Evolutionary conservation across 2,329 filamentous ascomycete genomes (phyloP), one percentile per base, ranked within the genome.

Genomic region (Monosporascus sp.): DNA sequence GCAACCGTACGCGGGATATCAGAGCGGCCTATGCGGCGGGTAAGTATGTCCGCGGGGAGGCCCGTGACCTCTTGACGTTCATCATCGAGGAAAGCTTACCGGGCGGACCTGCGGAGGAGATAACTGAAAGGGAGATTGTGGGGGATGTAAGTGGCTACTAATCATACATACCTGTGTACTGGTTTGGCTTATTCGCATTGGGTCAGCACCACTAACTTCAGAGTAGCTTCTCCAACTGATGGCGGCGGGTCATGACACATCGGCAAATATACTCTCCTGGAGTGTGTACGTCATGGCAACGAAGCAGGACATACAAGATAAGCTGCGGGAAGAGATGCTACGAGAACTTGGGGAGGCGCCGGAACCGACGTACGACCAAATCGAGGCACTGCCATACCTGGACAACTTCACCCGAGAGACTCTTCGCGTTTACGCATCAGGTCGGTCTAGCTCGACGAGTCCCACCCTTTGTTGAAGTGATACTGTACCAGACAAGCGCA

Each of bases 391-490:
- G 3, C 47, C 55, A 0, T 74, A 71, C 50, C 58, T 74, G 15
- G 61, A 72, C 43, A 70, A 69, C 56, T 68, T 76, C 54, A 63
- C 67, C 55, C 70, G 65, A 37, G 74, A 76, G 54, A 65, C 68
- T 0, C 59, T 76, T 1, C 67, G 74, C 0, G 50, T 69, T 0
- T 67, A 68, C 53, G 63, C 67, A 5, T 69, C 71, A n/a, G 50
- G 56, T 57, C 49, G 52, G 51, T 52, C 40, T 17, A n/a, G 11
- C 14, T 9, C 37, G 7, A 18, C 14, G 11, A 18, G 31, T 14
- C 22, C 7, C 14, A 24, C 5, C n/a, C 8, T 24, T 17, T 20
- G 48, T 24, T 17, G 22, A 1, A 41, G 15, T 28, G 18, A 41
- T 20, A 20, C 45, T 2, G 5, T 31, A 31, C 9, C 9, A 31